Evolutionary conservation across 192 early-diverging fungal genomes (phyloP), one percentile per base, ranked within the genome.

Genomic region (Pilobolus umbonatus): DNA sequence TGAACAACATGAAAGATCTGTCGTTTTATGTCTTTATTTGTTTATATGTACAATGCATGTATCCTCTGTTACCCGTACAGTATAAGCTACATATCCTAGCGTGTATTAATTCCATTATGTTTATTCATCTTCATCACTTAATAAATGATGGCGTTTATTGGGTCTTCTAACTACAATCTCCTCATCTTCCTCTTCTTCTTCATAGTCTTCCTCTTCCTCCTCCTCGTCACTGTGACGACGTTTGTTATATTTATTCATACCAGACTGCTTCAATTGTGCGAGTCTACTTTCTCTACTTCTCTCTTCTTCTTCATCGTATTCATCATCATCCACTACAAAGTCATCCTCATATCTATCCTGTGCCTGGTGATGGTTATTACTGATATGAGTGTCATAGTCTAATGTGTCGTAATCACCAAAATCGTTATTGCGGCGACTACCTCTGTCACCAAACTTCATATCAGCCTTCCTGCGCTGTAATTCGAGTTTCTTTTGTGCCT

Each of bases 281-380:
- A 72, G 44, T 50, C 71, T 69, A 28, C 64, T 54, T 28, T 68
- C 71, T 21, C 74, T 44, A 24, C 50, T 56, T 26, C 57, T 38
- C 38, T 77, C 75, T 59, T 69, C 69, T 19, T 71, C 69, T 53
- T 69, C 55, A 19, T 71, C 65, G 32, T 72, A 56, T 9, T 65
- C 66, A 45, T 82, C 80, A 55, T 82, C 83, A 36, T 75, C 79
- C 5, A 81, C 83, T 29, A 83, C 77, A 59, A 78, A 77, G 4
- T 75, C 78, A 11, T 77, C 74, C 9, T 83, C 83, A 24, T 79
- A 68, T 22, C 44, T 32, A 39, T 75, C 69, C 12, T 56, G 61
- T 30, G 32, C 31, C 50, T 52, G 50, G n/a, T n/a, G n/a, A 42
- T 31, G 32, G 24, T n/a, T n/a, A 66, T 15, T 34, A 0, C 26